A percentile compares a stretch with the other conserved stretches of the same genome.
phyloP scores from a whole-genome alignment of 2,329 filamentous ascomycete genomes.

The Alternaria alternata region DNA sequence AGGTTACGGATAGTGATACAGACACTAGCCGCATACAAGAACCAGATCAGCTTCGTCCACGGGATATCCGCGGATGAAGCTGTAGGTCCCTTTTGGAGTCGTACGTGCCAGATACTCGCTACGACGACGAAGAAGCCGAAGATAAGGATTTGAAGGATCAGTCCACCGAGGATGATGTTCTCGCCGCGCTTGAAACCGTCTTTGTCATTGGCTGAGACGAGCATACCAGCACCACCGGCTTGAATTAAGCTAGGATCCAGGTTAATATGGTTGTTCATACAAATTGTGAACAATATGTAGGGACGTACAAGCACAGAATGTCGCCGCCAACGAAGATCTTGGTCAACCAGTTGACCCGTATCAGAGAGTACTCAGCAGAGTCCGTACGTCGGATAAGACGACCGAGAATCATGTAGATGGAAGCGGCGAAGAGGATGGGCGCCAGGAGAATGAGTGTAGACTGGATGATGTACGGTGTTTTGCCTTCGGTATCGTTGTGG shows the following conservation, averaged over 20 bases:
- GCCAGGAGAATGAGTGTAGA: slow-evolving; percentile 46
- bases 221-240: slow-evolving; percentile 57
- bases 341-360: slow-evolving; percentile 59
- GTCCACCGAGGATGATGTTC: slow-evolving; percentile 64
- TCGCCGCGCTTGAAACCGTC: slow-evolving; percentile 52
- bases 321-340: slow-evolving; percentile 65
- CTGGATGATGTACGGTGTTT: slow-evolving; percentile 50
- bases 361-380: slow-evolving; percentile 54
- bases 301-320: slow-evolving; percentile 57
- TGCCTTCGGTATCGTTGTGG: slow-evolving; percentile 41
- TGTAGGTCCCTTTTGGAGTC: slow-evolving; percentile 48
- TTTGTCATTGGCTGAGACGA: slow-evolving; percentile 39
- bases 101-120: slow-evolving; percentile 59
- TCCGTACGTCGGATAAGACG: slow-evolving; percentile 54
- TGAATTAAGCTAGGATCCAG: slow-evolving; percentile 52
- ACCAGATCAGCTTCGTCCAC: slow-evolving; percentile 48
- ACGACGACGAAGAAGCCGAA: slow-evolving; percentile 65
- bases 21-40: slow-evolving; percentile 50
- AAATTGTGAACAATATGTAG: not conserved
- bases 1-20: slow-evolving; percentile 58
- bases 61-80: slow-evolving; percentile 34
- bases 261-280: not conserved
- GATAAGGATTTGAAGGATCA: slow-evolving; percentile 65
- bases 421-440: slow-evolving; percentile 57
- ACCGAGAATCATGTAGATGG: slow-evolving; percentile 58